phyloP scores from a whole-genome alignment of 73 alveolate species.

The Halteria grandinella region DNA sequence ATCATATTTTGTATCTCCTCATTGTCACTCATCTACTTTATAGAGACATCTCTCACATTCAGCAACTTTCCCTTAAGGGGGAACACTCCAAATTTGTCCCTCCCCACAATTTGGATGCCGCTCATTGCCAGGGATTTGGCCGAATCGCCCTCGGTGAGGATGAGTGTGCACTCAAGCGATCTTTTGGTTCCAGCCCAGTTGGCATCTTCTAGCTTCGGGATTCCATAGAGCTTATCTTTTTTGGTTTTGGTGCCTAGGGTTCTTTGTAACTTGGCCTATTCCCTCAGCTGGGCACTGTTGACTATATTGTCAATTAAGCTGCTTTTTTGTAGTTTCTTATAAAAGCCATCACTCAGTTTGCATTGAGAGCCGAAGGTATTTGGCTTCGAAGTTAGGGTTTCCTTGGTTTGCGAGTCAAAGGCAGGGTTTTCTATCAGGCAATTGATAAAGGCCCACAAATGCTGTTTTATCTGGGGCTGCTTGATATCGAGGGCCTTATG shows the following conservation, averaged over 20 bases:
- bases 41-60: conserved; percentile 98
- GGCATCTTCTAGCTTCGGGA: conserved; percentile 99
- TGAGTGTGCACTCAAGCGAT: conserved; percentile 95
- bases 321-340: conserved; percentile 88
- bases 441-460: conserved; percentile 97
- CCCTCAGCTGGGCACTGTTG: conserved; percentile 96
- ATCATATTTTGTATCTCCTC: conserved; percentile 97
- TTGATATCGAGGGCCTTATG: conserved; percentile 84
- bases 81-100: conserved; percentile 98
- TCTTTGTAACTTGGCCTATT: conserved; percentile 94
- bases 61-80: conserved; percentile 99
- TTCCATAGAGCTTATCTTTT: conserved; percentile 93
- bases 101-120: conserved; percentile 97
- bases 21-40: conserved; percentile 90
- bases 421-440: conserved; percentile 98
- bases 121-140: conserved; percentile 99
- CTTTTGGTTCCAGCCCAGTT: conserved; percentile 97
- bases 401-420: conserved; percentile 99
- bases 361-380: conserved; percentile 94
- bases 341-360: conserved; percentile 90
- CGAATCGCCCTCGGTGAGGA: conserved; percentile 99
- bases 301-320: conserved; percentile 95
- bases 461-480: conserved; percentile 90
- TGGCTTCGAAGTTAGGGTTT: conserved; percentile 95
- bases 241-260: conserved; percentile 89